These are phyloP conservation scores for Chaetothyriales sp. DNA, from an alignment of 2,329 filamentous ascomycete genomes.

Conservation along the genomic window DNA sequence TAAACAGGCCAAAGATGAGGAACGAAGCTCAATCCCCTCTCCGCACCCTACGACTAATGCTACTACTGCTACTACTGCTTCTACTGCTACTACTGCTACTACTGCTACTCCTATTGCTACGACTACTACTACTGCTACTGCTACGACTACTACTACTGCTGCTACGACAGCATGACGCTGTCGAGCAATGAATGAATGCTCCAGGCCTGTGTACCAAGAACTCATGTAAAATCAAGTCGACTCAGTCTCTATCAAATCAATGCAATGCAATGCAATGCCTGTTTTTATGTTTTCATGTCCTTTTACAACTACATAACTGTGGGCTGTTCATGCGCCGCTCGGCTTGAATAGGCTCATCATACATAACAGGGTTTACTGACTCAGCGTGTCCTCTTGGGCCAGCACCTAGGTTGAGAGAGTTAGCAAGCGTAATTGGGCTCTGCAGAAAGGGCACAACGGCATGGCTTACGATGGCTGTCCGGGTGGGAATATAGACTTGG, in stretches of 20 bases:
- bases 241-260: neutral
- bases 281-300: neutral
- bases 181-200: neutral
- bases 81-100: no score
- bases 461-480: conserved; percentile 58
- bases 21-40: no score
- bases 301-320: no score
- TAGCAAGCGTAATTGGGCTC: neutral
- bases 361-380: neutral
- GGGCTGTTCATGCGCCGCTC: neutral
- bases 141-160: no score
- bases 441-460: neutral
- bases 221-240: neutral
- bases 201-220: neutral
- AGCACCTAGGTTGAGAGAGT: neutral
- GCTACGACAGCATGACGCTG: no score
- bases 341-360: no score
- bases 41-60: no score
- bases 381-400: neutral
- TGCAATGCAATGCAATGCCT: neutral
- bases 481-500: conserved; percentile 76
- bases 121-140: neutral
- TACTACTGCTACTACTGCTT: no score
- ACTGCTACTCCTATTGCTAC: no score
- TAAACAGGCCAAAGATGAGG: no score